Evolutionary conservation across 2,329 filamentous ascomycete genomes (phyloP), one percentile per base, ranked within the genome.

Genomic region (Monosporascus sp.): DNA sequence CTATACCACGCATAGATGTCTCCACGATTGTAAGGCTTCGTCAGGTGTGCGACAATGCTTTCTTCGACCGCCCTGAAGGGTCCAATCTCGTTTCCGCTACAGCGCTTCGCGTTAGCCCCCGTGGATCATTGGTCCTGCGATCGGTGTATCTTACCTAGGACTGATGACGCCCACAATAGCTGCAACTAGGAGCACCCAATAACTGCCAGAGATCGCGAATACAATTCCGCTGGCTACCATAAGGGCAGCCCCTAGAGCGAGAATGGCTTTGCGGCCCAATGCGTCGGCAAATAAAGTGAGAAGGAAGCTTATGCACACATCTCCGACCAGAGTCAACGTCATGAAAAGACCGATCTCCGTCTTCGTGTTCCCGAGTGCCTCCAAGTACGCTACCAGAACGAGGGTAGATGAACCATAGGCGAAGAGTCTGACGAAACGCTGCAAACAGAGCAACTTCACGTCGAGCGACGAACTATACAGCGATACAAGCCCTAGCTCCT

Each of bases 1-100:
- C 72, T 78, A 59, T 85, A 85, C 82, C 82, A 85, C 3, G 82
- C 82, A 55, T 81, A 85, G 27, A 85, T 71, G 60, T 85, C 81
- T 52, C 75, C 73, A 45, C 81, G 67, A 3, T 71, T 68, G 2
- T 68, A 65, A 5, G 72, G 59, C 1, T 68, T 63, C 0, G 78
- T 82, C 3, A 85, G 69, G 43, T 84, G 81, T 3, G 82, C 81
- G 2, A 85, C 68, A 5, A 79, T 77, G 17, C 78, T 82, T 66
- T 85, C 82, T 61, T 85, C 83, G 27, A 85, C 74, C 39, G 82
- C 82, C 39, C 79, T 73, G 55, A 86, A 85, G 0, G 82, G 83
- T 0, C 82, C 82, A 50, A 85, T 84, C 61, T 86, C 83, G 52
- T 82, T 84, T 7, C 82, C 83, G 61, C 80, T 81, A n/a, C 38